Evolutionary conservation across 345 rosid species (phyloP).

Genomic region (Reutealis trisperma): DNA sequence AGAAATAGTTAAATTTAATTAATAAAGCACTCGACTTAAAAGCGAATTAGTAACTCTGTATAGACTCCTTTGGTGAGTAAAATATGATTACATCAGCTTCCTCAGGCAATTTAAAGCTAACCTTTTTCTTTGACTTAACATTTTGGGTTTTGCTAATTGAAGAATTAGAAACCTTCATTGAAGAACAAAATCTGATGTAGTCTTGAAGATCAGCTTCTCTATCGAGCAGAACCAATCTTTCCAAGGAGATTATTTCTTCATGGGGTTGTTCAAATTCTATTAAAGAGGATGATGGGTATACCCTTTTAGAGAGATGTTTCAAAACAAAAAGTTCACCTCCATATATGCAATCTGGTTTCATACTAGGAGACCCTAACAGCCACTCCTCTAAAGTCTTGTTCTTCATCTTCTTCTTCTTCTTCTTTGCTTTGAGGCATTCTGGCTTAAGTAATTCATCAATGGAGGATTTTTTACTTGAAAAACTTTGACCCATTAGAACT

Average conservation of each 20-base stretch:
- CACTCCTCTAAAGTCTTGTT: conserved; percentile 41
- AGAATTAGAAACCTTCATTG: not conserved
- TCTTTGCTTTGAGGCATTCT: conserved; percentile 23
- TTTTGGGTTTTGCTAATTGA: conserved; percentile 26
- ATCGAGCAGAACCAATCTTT: conserved; percentile 21
- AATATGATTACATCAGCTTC: conserved; percentile 37
- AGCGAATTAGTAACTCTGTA: too few species aligned
- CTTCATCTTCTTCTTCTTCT: conserved; percentile 15
- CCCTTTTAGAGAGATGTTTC: conserved; percentile 24
- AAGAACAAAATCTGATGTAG: not conserved
- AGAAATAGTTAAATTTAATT: too few species aligned
- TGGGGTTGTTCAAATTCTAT: not conserved
- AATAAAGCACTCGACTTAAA: too few species aligned
- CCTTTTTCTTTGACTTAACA: conserved; percentile 34
- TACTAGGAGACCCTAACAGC: conserved; percentile 33
- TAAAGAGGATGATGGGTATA: conserved; percentile 18
- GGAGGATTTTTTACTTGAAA: conserved; percentile 5
- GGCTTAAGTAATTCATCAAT: conserved; percentile 25
- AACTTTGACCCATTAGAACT: not conserved
- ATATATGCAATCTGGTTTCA: conserved; percentile 7
- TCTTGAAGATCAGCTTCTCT: conserved; percentile 11
- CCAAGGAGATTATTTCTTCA: conserved; percentile 1
- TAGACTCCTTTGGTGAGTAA: conserved; percentile 27
- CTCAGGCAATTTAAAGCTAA: conserved; percentile 45
- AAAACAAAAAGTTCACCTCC: conserved; percentile 34